Evolutionary conservation across 2,329 filamentous ascomycete genomes (phyloP).

Genomic region (Botrytis cinerea): DNA sequence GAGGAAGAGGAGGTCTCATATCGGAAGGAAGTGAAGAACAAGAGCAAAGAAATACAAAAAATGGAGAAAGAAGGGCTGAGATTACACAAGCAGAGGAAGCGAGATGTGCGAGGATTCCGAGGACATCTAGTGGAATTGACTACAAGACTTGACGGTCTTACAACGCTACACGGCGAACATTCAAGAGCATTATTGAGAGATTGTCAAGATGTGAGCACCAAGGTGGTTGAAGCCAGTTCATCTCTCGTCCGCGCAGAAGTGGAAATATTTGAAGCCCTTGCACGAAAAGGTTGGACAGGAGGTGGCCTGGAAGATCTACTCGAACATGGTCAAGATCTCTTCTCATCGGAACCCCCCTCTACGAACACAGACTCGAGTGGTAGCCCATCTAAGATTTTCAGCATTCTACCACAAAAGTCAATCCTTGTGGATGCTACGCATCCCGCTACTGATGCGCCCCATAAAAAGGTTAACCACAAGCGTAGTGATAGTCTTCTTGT

Average conservation of each 20-base stretch:
- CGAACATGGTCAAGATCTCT: constrained; percentile 64
- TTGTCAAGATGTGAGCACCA: constrained; percentile 63
- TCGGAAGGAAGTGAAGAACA: constrained; percentile 54
- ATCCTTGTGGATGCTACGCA: constrained; percentile 58
- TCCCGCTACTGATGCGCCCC: constrained; percentile 32
- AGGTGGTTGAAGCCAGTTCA: constrained; percentile 65
- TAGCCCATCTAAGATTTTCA: constrained; percentile 56
- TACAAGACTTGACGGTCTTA: constrained; percentile 61
- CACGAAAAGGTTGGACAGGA: constrained; percentile 67
- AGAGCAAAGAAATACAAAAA: constrained; percentile 61
- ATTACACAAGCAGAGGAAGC: constrained; percentile 57
- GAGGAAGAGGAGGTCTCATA: constrained; percentile 66
- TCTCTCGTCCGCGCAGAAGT: constrained; percentile 68
- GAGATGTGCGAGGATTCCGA: constrained; percentile 63
- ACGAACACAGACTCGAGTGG: constrained; percentile 44
- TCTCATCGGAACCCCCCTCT: constrained; percentile 48
- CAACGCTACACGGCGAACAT: constrained; percentile 60
- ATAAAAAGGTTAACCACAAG: constrained; percentile 41
- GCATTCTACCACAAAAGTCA: constrained; percentile 63
- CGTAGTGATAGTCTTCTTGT: constrained; percentile 58
- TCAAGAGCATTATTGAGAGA: constrained; percentile 61
- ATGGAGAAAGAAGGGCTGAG: constrained; percentile 67
- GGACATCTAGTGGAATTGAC: constrained; percentile 66
- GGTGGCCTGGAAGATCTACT: constrained; percentile 67
- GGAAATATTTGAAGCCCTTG: constrained; percentile 68